These are phyloP conservation scores for Pseudogymnoascus sp. DNA, from an alignment of 2,329 filamentous ascomycete species.

Conservation along the genomic window DNA sequence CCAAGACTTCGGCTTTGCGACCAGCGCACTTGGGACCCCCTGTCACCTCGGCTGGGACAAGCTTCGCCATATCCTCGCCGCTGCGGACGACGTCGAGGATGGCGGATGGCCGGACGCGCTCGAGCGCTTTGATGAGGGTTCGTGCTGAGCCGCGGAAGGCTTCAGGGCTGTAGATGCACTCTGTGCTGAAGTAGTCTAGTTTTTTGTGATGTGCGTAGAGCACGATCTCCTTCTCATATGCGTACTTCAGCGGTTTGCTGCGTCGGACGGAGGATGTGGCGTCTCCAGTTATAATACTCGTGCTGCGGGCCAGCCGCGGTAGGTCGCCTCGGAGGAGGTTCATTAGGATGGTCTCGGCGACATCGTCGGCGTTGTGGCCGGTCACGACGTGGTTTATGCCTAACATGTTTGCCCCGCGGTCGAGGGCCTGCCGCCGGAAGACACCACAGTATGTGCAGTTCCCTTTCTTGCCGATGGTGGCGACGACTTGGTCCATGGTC, in stretches of 20 bases:
- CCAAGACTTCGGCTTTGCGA: constrained; percentile 30
- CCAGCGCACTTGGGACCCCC: constrained; percentile 39
- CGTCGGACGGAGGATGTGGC: constrained; percentile 80
- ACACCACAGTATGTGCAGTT: constrained; percentile 99
- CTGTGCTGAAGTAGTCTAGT: constrained; percentile 94
- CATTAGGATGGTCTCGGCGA: constrained; percentile 97
- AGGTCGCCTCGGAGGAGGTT: constrained; percentile 87
- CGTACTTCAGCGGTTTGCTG: constrained; percentile 95
- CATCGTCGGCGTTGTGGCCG: constrained; percentile 94
- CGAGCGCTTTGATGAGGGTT: constrained; percentile 87
- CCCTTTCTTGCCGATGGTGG: constrained; percentile 91
- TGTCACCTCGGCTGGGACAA: constrained; percentile 58
- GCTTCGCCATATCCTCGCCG: constrained; percentile 87
- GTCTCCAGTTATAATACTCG: constrained; percentile 76
- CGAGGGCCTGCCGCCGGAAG: constrained; percentile 86
- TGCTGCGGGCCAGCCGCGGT: constrained; percentile 76
- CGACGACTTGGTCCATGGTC: constrained; percentile 99
- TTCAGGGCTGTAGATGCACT: constrained; percentile 97
- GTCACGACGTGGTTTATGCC: constrained; percentile 91
- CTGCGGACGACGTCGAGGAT: constrained; percentile 92
- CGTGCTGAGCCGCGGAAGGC: constrained; percentile 90
- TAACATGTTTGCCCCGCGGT: constrained; percentile 80
- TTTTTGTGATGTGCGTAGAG: constrained; percentile 95
- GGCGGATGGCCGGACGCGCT: constrained; percentile 84
- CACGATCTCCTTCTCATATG: constrained; percentile 98